Evolutionary conservation across 108 stramenopile genomes (phyloP).

Genomic region (Cyclostephanos invisitatus): DNA sequence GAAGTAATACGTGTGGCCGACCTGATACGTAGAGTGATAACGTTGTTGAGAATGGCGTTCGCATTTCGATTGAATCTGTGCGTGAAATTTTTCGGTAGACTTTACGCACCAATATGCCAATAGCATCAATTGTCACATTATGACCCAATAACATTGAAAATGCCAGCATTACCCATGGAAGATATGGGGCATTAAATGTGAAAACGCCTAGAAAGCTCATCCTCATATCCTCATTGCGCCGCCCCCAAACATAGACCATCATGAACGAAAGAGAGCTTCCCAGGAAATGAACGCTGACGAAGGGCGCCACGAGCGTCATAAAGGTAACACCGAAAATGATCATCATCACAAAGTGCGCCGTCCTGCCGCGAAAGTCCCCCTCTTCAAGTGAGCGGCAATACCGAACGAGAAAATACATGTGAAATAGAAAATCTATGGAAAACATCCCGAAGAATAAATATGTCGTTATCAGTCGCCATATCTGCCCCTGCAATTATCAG

Average conservation of each 20-base stretch:
- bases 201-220: conserved; percentile 95
- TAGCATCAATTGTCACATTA: conserved; percentile 74
- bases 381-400: conserved; percentile 97
- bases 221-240: conserved; percentile 83
- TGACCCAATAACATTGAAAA: conserved; percentile 90
- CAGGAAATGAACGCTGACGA: conserved; percentile 84
- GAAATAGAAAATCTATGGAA: conserved; percentile 96
- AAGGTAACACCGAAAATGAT: conserved; percentile 84
- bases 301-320: conserved; percentile 85
- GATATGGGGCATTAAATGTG: conserved; percentile 93
- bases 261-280: conserved; percentile 95
- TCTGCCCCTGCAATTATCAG: conserved; percentile 61
- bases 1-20: conserved; percentile 97
- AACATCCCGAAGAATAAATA: conserved; percentile 98
- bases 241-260: conserved; percentile 98
- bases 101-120: conserved; percentile 97
- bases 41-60: no score
- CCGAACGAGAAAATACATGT: conserved; percentile 97
- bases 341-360: conserved; percentile 92
- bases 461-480: conserved; percentile 94
- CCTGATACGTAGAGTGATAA: no score
- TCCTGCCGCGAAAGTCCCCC: conserved; percentile 92
- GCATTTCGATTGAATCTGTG: no score
- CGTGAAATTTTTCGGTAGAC: no score
- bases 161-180: conserved; percentile 96